Percentiles rank a stretch among this genome's conserved stretches.
Conservation (phyloP, 352 stramenopile species). For the Phytophthora hybrid region DNA sequence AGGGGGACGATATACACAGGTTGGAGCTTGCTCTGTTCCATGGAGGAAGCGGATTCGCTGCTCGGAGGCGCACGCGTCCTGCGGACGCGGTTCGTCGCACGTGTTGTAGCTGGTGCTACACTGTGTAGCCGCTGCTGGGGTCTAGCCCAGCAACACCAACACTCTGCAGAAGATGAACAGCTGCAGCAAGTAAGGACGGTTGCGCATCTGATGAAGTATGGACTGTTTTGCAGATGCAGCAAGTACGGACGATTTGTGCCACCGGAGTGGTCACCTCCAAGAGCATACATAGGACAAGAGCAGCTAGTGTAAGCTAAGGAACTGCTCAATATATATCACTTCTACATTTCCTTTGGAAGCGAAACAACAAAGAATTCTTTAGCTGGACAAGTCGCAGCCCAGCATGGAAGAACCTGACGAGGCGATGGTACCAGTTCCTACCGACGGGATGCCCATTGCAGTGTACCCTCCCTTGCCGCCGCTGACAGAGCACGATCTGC, state of each 20-base stretch:
- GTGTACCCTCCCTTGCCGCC: neutral
- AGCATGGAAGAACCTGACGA: neutral
- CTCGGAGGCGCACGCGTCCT: no score
- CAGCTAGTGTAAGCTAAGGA: neutral
- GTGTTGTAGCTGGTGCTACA: no score
- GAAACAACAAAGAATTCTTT: neutral
- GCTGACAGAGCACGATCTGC: neutral
- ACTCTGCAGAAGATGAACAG: neutral
- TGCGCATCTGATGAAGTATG: neutral
- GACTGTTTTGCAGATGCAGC: neutral
- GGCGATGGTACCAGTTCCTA: neutral
- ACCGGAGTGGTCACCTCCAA: no score
- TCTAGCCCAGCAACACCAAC: no score
- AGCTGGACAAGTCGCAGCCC: neutral
- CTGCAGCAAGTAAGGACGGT: neutral
- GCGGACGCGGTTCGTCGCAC: no score
- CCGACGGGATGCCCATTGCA: neutral
- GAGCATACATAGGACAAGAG: neutral
- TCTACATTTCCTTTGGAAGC: slow-evolving; percentile 4
- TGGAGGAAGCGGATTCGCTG: no score
- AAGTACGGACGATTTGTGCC: no score
- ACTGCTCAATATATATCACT: neutral
- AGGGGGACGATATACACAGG: no score
- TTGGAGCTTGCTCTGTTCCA: no score
- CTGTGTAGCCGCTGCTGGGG: no score